Base-by-base conservation (phyloP, 768 basidiomycete species). In the Podaxis sp. region DNA sequence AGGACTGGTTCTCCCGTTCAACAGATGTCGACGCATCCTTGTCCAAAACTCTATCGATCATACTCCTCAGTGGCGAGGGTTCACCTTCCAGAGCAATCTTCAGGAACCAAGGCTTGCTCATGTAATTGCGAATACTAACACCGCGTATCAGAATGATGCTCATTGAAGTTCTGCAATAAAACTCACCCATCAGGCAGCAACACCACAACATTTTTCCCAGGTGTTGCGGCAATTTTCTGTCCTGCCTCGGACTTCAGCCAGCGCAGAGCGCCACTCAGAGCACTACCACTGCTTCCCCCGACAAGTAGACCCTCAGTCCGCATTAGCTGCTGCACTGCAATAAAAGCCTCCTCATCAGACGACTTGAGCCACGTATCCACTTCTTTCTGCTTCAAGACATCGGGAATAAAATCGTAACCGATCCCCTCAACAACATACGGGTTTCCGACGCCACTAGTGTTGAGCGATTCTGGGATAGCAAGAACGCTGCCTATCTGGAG, bases 391-490 rank as follows among this genome's bases (percentile, higher is more conserved):
- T 81, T 77, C 43, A 98, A 82, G 1, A 96, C 96, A 47, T 91
- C 84, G 0, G 96, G 96, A 50, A 96, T 71, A 71, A 96, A 96
- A 73, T 96, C 94, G 67, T 95, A 94, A 27, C 97, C 97, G 58
- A 98, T 98, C n/a, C 97, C 97, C 72, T 99, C 97, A 22, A 98
- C 87, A 55, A 87, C 72, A 69, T 98, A 98, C 57, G 77, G 74
- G 27, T 68, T 70, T 9, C 83, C 87, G 46, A 73, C 74, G 55
- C 76, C 83, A 22, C 73, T 76, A 1, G 70, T 71, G 69, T 94
- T 94, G 53, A 94, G 77, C 17, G 70, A 64, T 43, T 86, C 83
- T 0, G 94, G 92, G 33, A 79, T 63, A 0, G 94, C 94, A 33
- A 98, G 86, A 61, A 96, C 84, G 67, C 95, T 97, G 46, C 96